Evolutionary conservation across 768 basidiomycete genomes (phyloP).

Genomic region (Lentinula guzmanii): DNA sequence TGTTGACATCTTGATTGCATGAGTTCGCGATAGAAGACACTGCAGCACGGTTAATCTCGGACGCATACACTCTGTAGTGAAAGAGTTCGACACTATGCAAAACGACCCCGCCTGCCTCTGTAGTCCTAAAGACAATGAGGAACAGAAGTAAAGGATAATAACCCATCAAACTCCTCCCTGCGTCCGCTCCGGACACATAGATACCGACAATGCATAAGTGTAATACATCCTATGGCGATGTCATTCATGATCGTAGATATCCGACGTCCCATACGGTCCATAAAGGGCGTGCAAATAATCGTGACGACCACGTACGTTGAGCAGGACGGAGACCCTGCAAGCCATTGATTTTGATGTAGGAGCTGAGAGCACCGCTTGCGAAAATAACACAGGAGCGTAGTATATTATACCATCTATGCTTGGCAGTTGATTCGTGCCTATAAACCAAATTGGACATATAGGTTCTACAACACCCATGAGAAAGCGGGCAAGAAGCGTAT

Average conservation of each 20-base stretch:
- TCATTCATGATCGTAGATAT: neutral
- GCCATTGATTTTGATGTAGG: neutral
- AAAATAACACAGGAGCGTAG: neutral
- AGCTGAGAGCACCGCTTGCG: neutral
- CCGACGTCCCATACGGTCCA: neutral
- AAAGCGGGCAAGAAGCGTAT: neutral
- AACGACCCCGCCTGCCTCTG: neutral
- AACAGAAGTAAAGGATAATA: neutral
- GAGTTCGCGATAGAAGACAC: slow-evolving; percentile 1
- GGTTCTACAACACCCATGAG: neutral
- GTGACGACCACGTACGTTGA: neutral
- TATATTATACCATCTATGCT: neutral
- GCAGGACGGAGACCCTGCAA: neutral
- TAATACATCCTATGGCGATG: neutral
- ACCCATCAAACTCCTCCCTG: neutral
- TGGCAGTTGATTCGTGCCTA: neutral
- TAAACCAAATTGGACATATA: neutral
- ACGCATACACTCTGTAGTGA: neutral
- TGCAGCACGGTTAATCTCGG: neutral
- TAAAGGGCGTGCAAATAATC: neutral
- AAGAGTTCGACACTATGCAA: neutral
- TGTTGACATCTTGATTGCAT: neutral
- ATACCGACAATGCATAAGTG: neutral
- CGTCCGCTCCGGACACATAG: neutral
- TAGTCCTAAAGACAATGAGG: neutral